phyloP scores from a whole-genome alignment of 140 eudicot species.

The Cichorium intybus region DNA sequence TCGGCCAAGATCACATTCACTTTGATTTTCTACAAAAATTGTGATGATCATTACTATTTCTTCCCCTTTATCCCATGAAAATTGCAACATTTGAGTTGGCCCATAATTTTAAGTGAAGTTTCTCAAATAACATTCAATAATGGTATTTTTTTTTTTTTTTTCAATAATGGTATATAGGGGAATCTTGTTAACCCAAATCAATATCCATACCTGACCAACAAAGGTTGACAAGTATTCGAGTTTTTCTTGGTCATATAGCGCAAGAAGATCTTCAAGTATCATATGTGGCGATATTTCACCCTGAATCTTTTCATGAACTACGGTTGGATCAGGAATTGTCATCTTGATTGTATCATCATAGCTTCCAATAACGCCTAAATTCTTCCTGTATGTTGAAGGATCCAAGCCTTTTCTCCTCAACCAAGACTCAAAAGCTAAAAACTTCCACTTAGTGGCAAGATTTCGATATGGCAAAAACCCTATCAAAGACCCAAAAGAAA shows the following conservation, averaged over 20 bases:
- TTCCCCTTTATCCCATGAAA: conserved; percentile 8
- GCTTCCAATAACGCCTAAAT: conserved; percentile 62
- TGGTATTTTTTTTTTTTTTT: background rate
- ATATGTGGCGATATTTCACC: conserved; percentile 46
- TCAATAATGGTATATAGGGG: background rate
- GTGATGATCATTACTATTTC: conserved; percentile 6
- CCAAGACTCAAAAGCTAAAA: conserved; percentile 92
- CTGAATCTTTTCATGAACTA: conserved; percentile 32
- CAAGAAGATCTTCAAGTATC: conserved; percentile 80
- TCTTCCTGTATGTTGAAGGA: conserved; percentile 67
- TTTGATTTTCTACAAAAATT: conserved; percentile 57
- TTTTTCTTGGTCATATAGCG: conserved; percentile 76
- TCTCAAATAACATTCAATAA: background rate
- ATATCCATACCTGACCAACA: conserved; percentile 79
- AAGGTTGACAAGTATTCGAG: conserved; percentile 66
- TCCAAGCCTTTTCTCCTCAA: conserved; percentile 82
- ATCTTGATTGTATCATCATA: conserved; percentile 33
- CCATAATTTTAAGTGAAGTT: background rate
- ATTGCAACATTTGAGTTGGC: background rate
- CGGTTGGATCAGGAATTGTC: conserved; percentile 23
- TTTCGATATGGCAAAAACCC: conserved; percentile 92
- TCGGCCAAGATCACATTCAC: conserved; percentile 73
- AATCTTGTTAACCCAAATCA: background rate
- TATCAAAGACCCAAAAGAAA: conserved; percentile 77
- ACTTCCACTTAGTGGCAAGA: conserved; percentile 80